Evolutionary conservation across 2,329 filamentous ascomycete genomes (phyloP).

Genomic region (Diplodia corticola): DNA sequence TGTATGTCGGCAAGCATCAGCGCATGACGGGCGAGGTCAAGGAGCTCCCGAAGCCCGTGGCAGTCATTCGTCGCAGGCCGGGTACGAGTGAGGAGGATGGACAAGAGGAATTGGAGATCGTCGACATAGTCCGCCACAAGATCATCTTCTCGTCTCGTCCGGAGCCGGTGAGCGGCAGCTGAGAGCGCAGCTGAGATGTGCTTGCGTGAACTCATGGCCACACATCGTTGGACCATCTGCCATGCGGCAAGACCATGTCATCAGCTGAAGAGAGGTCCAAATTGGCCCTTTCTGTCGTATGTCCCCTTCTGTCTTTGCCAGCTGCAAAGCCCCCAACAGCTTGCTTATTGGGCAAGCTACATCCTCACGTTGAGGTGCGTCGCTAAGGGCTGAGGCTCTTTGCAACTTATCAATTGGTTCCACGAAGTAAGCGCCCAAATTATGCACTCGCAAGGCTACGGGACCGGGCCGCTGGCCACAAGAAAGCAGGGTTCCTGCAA

Average conservation of each 20-base stretch:
- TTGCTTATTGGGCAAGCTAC: background rate
- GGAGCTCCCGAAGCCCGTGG: slow-evolving; percentile 76
- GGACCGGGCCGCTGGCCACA: background rate
- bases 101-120: slow-evolving; percentile 68
- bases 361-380: background rate
- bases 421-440: background rate
- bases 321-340: background rate
- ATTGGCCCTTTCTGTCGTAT: background rate
- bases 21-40: slow-evolving; percentile 86
- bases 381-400: background rate
- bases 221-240: background rate
- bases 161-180: slow-evolving; percentile 65
- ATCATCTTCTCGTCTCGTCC: slow-evolving; percentile 80
- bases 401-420: background rate
- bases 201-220: background rate
- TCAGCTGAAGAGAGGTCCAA: background rate
- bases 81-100: slow-evolving; percentile 27
- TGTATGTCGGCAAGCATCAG: slow-evolving; percentile 88
- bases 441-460: background rate
- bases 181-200: background rate
- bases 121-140: slow-evolving; percentile 86
- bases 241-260: background rate
- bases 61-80: slow-evolving; percentile 64
- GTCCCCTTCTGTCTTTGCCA: background rate
- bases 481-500: background rate